Base-by-base conservation (phyloP, 164 flowering plant genomes). In the Protea cynaroides region DNA sequence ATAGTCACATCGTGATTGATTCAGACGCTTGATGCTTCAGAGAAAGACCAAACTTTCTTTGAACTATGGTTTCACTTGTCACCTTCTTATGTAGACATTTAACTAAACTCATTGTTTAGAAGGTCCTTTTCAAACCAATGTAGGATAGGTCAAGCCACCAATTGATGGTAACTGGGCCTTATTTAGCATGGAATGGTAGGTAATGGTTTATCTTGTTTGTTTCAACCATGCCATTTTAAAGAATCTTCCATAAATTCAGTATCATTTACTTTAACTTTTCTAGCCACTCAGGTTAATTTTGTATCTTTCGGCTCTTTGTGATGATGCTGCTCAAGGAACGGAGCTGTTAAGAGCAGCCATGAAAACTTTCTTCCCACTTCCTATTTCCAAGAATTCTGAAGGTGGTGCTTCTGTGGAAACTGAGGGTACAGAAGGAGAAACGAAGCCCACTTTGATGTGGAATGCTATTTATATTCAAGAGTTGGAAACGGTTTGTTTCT, bases 401-500 rank as follows among this genome's bases (percentile, higher is more conserved):
- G 74, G 29, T 57, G 66, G 47, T 59, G 47, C 74, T 22, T 23
- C 58, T 7, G 71, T 59, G 29, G 65, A 56, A 64, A 69, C 21
- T 70, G 79, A 69, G 22, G 67, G 24, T 61, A 54, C 63, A n/a
- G 79, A 67, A 65, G 44, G 24, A 44, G 81, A 77, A 55, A 62
- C 25, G 50, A 82, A 76, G 38, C 86, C 92, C 38, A 59, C 75
- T 62, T 58, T 88, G 71, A 78, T 89, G 29, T 94, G 97, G 99
- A 83, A 81, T 69, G 82, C 89, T 25, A 51, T 75, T 55, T 91
- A 86, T 69, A 71, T 84, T 61, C 99, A 94, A 75, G 90, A 86
- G 52, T 62, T 83, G 60, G 66, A 70, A 52, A 57, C 54, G 87
- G 96, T 94, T 14, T 64, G 80, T 38, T 59, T 29, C 34, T 29